Evolutionary conservation across 257 asterid genomes (phyloP), one percentile per base, ranked within the genome.

Genomic region (Solanum bukasovii): DNA sequence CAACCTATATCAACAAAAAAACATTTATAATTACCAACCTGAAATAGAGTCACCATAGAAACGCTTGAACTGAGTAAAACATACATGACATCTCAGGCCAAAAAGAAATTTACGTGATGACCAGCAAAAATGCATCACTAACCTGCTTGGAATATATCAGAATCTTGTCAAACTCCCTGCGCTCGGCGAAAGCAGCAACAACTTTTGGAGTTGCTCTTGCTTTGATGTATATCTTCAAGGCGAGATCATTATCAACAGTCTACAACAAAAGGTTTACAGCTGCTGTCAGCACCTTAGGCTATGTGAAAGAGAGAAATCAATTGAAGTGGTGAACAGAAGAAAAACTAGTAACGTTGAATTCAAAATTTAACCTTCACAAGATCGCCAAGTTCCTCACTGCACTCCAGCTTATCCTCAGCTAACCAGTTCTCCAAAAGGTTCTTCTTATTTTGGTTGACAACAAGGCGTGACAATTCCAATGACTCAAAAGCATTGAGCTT

Each of bases 181-280:
- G 98, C 93, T 97, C 99, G 49, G 99, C 99, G 90, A 97, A 97
- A 88, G 99, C 99, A 82, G 99, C 99, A 78, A 97, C 98, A 79
- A 97, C 99, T 90, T 97, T 97, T 35, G 99, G 99, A 33, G 99
- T 97, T 84, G 98, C 98, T 92, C 99, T 96, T 42, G 99, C 99
- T 97, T 97, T 97, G 87, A 97, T 94, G 90, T 93, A 96, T 90
- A 97, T 96, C 91, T 97, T 97, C 88, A 97, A 93, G 34, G 99
- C 99, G 87, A 97, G 98, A 93, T 97, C 99, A 91, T 93, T 97
- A 91, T 97, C 99, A 89, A 97, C 98, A 35, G 99, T 96, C 99
- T 97, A 92, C 89, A 92, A 49, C 73, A 74, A 42, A 92, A 23
- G 86, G 70, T 73, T 73, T 73, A 34, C 75, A 82, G 70, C 21